A percentile compares a stretch with the other conserved stretches of the same genome.
phyloP scores from a whole-genome alignment of 805 yeast genomes.

The Cyberlindnera maritima region DNA sequence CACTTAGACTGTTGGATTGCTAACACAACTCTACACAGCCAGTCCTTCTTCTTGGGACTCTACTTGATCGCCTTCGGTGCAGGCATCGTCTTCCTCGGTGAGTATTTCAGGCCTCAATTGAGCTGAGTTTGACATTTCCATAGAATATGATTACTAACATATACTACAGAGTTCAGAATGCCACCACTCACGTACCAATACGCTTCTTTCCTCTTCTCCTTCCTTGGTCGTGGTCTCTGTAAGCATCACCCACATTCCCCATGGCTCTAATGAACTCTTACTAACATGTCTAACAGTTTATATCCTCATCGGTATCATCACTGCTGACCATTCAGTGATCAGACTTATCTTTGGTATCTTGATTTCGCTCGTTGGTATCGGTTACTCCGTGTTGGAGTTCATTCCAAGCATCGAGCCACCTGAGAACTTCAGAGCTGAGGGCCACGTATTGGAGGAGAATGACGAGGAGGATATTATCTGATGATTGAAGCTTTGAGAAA shows the following conservation, averaged over 20 bases:
- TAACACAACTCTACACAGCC: slow-evolving; percentile 20
- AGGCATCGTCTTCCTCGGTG: slow-evolving; percentile 48
- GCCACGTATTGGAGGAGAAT: slow-evolving; percentile 34
- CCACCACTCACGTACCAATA: slow-evolving; percentile 62
- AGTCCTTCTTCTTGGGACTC: slow-evolving; percentile 54
- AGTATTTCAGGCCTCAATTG: slow-evolving; percentile 18
- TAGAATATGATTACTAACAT: neutral
- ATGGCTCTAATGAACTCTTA: neutral
- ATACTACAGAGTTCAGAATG: slow-evolving; percentile 35
- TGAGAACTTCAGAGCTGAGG: slow-evolving; percentile 67
- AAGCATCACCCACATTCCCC: slow-evolving; percentile 28
- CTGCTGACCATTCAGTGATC: slow-evolving; percentile 50
- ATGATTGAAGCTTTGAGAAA: neutral
- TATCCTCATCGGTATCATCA: slow-evolving; percentile 45
- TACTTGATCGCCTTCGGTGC: slow-evolving; percentile 55
- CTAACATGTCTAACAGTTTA: slow-evolving; percentile 37
- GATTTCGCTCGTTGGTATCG: slow-evolving; percentile 59
- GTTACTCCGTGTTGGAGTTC: slow-evolving; percentile 61
- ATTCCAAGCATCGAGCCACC: slow-evolving; percentile 78
- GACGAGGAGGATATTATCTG: slow-evolving; percentile 35
- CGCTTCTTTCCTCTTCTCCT: slow-evolving; percentile 59
- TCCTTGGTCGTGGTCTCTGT: slow-evolving; percentile 72
- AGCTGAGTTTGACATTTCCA: too few relatives aligned
- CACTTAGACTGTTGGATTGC: neutral
- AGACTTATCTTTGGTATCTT: slow-evolving; percentile 57